Evolutionary conservation across 1,284 basidiomycete genomes (phyloP).

Genomic region (Agaricales sp.): DNA sequence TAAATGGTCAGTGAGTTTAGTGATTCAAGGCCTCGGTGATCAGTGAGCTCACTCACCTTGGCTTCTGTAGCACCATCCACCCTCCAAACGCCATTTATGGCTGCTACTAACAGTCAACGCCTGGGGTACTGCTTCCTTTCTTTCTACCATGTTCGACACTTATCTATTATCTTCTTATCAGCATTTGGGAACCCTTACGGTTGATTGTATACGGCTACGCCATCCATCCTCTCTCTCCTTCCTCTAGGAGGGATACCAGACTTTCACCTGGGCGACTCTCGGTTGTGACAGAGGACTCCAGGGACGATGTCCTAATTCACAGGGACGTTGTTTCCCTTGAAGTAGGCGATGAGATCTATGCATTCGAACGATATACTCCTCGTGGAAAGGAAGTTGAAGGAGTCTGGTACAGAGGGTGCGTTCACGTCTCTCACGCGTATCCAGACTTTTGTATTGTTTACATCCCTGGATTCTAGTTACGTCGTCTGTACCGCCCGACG

Average conservation of each 20-base stretch:
- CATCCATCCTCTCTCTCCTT: conserved; percentile 65
- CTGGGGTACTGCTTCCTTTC: not conserved
- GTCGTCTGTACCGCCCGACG: conserved; percentile 75
- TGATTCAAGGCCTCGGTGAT: too few relatives aligned
- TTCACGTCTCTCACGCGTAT: conserved; percentile 13
- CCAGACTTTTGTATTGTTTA: conserved; percentile 7
- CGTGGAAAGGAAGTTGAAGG: conserved; percentile 64
- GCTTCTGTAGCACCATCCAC: too few relatives aligned
- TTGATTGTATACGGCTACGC: conserved; percentile 79
- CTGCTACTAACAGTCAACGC: not conserved
- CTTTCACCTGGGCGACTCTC: conserved; percentile 49
- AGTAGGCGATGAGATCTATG: conserved; percentile 94
- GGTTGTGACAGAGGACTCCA: conserved; percentile 58
- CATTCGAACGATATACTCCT: conserved; percentile 83
- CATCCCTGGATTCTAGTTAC: conserved; percentile 50
- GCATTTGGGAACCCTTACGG: conserved; percentile 70
- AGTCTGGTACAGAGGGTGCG: conserved; percentile 85
- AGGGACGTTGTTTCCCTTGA: conserved; percentile 74
- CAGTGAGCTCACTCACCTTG: too few relatives aligned
- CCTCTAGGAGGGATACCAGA: conserved; percentile 55
- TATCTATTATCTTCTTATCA: conserved; percentile 17
- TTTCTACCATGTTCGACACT: conserved; percentile 6
- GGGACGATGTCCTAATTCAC: conserved; percentile 53
- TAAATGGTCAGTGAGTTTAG: too few relatives aligned
- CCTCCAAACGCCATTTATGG: too few relatives aligned